Base-by-base conservation (phyloP, 805 yeast species). In the Saturnispora besseyi region DNA sequence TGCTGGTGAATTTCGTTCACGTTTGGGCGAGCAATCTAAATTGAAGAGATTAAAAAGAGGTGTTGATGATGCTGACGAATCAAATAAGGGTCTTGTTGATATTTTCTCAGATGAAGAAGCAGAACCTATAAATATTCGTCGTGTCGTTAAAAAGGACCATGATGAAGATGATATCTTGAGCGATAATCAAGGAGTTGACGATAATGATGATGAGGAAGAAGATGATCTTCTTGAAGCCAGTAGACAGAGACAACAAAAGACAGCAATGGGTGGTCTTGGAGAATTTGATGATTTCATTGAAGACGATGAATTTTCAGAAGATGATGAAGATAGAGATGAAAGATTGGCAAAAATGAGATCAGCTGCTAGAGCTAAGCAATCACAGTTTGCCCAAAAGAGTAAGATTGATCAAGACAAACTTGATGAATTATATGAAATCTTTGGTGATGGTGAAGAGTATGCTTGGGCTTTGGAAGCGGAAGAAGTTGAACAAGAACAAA, bases 391-490 rank as follows among this genome's bases (percentile, higher is more conserved):
- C 12, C 60, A 62, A 47, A 58, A 59, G 45, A 62, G 70, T 54
- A 76, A 87, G 60, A 69, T 85, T 41, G 96, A 93, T 59, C 83
- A 93, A 49, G 98, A 93, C 59, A 87, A 87, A 63, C 78, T 91
- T 55, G 93, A 88, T 61, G 97, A 91, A 66, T 78, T 93, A 62
- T 89, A 82, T 61, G 99, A 93, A 64, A 87, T 93, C 12, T 93
- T 93, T 63, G 99, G 99, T 56, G 95, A 89, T 65, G 99, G 99
- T 46, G 89, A 82, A 55, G 97, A 91, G 62, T 93, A 93, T 66
- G 96, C 87, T 51, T 93, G 99, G 98, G 99, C 99, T 11, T 72
- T 93, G 49, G 96, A 88, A 61, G 93, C 87, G 29, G 96, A 90
- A 68, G 81, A 78, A 53, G 75, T 73, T 50, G 83, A 77, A 57